These are phyloP conservation scores for Candida glucosophila DNA, from an alignment of 1,139 yeast genomes.

Conservation along the genomic window DNA sequence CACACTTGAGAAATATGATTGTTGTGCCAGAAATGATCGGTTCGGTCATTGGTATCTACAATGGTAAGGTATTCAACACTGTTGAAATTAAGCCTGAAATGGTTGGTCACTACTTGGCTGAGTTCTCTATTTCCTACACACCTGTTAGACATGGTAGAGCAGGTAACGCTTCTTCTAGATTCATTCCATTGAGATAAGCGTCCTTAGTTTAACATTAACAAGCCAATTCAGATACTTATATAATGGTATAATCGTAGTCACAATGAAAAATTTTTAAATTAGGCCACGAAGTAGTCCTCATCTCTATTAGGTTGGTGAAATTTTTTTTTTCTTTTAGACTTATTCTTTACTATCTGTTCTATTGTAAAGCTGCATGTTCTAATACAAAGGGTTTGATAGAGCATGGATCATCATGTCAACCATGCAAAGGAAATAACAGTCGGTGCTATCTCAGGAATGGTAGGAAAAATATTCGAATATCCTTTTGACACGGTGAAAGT, in stretches of 20 bases:
- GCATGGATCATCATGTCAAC: conserved; percentile 7
- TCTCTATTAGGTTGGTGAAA: too few species aligned
- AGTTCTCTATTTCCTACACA: conserved; percentile 98
- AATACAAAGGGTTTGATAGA: too few species aligned
- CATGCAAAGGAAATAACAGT: conserved; percentile 29
- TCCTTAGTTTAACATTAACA: conserved; percentile 3
- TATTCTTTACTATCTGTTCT: not conserved
- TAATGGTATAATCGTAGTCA: conserved; percentile 6
- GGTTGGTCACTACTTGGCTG: conserved; percentile 99
- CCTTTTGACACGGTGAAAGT: conserved; percentile 94
- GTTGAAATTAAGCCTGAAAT: conserved; percentile 99
- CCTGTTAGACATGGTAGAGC: conserved; percentile 99
- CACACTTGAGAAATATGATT: conserved; percentile 99
- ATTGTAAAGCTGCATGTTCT: conserved; percentile 1
- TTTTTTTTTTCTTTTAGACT: not conserved
- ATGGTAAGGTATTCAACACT: conserved; percentile 99
- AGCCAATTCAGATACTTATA: conserved; percentile 4
- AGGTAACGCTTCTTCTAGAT: conserved; percentile 86
- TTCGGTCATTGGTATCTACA: conserved; percentile 97
- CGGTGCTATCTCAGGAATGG: conserved; percentile 64
- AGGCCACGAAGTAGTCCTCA: too few species aligned
- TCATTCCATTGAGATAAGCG: conserved; percentile 56
- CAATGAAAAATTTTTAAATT: conserved; percentile 2
- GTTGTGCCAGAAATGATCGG: conserved; percentile 99
- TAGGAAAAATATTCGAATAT: conserved; percentile 78